Conservation (phyloP, 148 eudicot genomes). For the Rhododendron ovatum region DNA sequence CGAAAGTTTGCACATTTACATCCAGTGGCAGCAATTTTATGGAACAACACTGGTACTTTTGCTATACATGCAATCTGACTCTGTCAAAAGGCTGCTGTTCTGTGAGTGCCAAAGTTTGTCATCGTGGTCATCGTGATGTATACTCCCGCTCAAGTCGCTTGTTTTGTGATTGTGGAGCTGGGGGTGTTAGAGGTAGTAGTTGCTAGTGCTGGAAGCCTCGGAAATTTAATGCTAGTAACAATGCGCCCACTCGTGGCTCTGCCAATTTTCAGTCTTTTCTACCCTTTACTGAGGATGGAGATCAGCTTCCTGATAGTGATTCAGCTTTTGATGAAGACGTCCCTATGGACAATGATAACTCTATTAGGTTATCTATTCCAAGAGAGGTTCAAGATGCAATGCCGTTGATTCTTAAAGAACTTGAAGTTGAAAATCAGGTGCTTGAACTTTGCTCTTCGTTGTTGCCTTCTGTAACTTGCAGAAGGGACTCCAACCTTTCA, state of each 20-base stretch:
- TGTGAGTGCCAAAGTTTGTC: slow-evolving; percentile 99
- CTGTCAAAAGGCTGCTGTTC: slow-evolving; percentile 99
- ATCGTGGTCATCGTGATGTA: slow-evolving; percentile 98
- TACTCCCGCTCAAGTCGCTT: slow-evolving; percentile 98
- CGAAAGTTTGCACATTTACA: slow-evolving; percentile 97
- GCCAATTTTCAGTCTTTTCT: slow-evolving; percentile 71
- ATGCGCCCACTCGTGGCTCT: slow-evolving; percentile 39
- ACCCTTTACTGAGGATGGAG: slow-evolving; percentile 78
- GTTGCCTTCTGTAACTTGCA: slow-evolving; percentile 64
- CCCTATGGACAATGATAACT: slow-evolving; percentile 51
- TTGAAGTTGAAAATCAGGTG: slow-evolving; percentile 75
- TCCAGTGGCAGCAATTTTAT: slow-evolving; percentile 99
- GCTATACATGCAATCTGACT: slow-evolving; percentile 96
- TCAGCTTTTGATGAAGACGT: slow-evolving; percentile 88
- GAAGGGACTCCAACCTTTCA: slow-evolving; percentile 68
- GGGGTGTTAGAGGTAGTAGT: slow-evolving; percentile 96
- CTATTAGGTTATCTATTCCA: slow-evolving; percentile 63
- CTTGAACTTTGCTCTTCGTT: slow-evolving; percentile 66
- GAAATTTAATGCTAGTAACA: slow-evolving; percentile 56
- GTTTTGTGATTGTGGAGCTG: slow-evolving; percentile 99
- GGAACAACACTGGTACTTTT: slow-evolving; percentile 99
- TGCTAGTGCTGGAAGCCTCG: slow-evolving; percentile 97
- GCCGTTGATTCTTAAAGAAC: slow-evolving; percentile 69
- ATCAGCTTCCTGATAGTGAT: slow-evolving; percentile 90
- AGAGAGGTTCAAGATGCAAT: slow-evolving; percentile 62